Percentiles rank a stretch among this genome's conserved stretches.
phyloP scores from a whole-genome alignment of 2,329 filamentous ascomycete genomes.

The Fusarium chlamydosporum region DNA sequence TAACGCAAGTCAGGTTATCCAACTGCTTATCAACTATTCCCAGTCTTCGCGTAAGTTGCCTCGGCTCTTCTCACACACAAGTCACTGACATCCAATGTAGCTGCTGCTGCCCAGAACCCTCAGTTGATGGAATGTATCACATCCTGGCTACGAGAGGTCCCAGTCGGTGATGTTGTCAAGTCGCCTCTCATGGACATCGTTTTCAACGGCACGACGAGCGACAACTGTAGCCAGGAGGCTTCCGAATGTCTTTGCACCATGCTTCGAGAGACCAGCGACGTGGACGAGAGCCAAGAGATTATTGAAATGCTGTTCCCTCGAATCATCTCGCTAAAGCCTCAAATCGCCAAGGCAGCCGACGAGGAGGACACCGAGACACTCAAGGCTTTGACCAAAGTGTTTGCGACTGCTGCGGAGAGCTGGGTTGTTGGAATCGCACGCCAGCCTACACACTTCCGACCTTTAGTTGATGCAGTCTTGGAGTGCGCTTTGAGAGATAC shows the following conservation, averaged over 20 bases:
- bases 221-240: conserved; percentile 85
- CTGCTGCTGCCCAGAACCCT: conserved; percentile 84
- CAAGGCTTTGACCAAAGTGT: conserved; percentile 90
- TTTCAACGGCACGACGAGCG: conserved; percentile 80
- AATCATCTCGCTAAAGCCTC: conserved; percentile 81
- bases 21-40: conserved; percentile 89
- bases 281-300: conserved; percentile 87
- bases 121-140: conserved; percentile 95
- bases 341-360: conserved; percentile 80
- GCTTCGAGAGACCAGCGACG: conserved; percentile 91
- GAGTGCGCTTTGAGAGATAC: conserved; percentile 90
- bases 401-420: conserved; percentile 91
- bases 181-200: conserved; percentile 88
- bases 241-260: conserved; percentile 94
- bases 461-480: conserved; percentile 89
- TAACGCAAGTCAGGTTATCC: conserved; percentile 89
- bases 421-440: conserved; percentile 95
- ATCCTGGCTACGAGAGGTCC: conserved; percentile 95
- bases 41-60: conserved; percentile 83
- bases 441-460: conserved; percentile 83
- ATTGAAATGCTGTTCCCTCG: conserved; percentile 88
- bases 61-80: background rate
- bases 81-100: conserved; percentile 60
- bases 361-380: conserved; percentile 88
- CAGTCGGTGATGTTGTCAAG: conserved; percentile 83